Conservation (phyloP, 306 rosid species). For the Casuarina glauca region DNA sequence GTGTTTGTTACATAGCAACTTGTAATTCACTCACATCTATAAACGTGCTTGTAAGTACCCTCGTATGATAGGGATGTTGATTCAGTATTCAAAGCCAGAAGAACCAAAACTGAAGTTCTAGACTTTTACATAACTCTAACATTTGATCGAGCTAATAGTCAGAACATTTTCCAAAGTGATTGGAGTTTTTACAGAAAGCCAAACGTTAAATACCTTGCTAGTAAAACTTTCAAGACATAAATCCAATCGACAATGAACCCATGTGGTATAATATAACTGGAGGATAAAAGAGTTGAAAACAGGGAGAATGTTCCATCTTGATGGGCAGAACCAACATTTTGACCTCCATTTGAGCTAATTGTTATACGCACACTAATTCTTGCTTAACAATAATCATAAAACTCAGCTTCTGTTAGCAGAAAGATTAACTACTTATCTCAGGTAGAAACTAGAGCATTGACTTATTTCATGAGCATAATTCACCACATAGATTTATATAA, state of each 20-base stretch:
- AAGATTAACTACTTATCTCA: background rate
- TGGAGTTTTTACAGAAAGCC: background rate
- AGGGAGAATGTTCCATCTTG: background rate
- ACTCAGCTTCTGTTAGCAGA: background rate
- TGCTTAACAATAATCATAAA: background rate
- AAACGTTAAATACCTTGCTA: background rate
- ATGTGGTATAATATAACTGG: background rate
- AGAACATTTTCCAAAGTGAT: background rate
- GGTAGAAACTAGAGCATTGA: background rate
- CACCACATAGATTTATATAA: constrained; percentile 15
- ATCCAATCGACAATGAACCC: background rate
- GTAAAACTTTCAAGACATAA: background rate
- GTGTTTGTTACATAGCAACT: background rate
- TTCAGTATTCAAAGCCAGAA: background rate
- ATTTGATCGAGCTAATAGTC: background rate
- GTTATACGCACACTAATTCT: background rate
- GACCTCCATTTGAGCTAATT: background rate
- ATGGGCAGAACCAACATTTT: background rate
- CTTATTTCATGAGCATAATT: background rate
- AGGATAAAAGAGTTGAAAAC: background rate
- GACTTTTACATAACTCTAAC: background rate
- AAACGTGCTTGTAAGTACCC: background rate
- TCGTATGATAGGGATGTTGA: background rate
- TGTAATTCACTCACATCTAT: background rate
- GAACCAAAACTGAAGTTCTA: background rate